Evolutionary conservation across 352 stramenopile genomes (phyloP).

Genomic region (Saprolegnia diclina): DNA sequence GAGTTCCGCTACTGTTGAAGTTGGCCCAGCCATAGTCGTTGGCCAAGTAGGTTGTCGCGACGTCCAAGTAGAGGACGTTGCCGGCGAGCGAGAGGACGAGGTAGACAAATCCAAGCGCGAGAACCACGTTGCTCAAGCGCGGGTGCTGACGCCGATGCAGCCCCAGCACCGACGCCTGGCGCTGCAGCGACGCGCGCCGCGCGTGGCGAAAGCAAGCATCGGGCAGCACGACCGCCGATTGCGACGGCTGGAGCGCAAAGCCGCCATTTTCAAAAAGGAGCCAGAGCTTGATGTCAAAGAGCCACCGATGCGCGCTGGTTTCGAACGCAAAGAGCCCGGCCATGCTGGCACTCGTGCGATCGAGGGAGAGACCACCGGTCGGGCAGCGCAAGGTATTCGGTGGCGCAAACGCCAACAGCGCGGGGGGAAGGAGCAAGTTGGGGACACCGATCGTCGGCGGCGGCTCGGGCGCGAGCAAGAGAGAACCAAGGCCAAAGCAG

Average conservation of each 20-base stretch:
- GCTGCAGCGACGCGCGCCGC: background rate
- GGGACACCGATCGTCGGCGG: background rate
- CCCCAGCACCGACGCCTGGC: background rate
- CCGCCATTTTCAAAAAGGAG: background rate
- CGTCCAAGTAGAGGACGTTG: constrained; percentile 5
- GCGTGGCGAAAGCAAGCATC: constrained; percentile 2
- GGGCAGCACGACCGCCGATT: background rate
- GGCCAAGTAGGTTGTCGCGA: background rate
- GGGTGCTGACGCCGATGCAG: background rate
- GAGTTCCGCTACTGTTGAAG: constrained; percentile 5
- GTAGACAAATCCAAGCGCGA: constrained; percentile 3
- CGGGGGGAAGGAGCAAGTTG: background rate
- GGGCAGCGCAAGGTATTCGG: background rate
- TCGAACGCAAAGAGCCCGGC: constrained; percentile 3
- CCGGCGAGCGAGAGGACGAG: constrained; percentile 2
- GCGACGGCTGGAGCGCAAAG: background rate
- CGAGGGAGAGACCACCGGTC: background rate
- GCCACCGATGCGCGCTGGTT: background rate
- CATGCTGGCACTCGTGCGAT: background rate
- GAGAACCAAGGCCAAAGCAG: background rate
- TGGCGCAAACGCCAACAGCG: background rate
- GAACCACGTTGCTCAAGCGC: background rate
- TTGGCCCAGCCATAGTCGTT: constrained; percentile 19
- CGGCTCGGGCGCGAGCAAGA: background rate
- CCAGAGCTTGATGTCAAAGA: constrained; percentile 23